Evolutionary conservation across 2,329 filamentous ascomycete species (phyloP).

Genomic region (Huntiella abstrusa): DNA sequence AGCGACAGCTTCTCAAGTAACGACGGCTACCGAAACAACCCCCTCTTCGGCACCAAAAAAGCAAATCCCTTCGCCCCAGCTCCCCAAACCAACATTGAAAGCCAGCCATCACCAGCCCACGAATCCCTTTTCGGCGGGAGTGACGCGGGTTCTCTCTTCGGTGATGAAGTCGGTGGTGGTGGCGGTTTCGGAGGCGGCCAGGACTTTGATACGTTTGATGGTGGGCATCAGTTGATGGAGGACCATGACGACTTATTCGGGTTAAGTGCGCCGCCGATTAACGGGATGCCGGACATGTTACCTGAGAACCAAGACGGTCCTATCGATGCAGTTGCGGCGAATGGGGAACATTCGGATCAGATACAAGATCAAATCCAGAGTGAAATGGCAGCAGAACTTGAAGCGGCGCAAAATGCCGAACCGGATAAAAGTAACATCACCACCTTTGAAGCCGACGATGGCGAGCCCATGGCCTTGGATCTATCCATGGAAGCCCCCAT

Average conservation of each 20-base stretch:
- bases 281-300: too few species aligned
- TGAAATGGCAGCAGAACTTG: too few species aligned
- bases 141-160: constrained; percentile 69
- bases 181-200: constrained; percentile 23
- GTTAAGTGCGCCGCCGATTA: neutral
- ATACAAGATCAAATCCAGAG: too few species aligned
- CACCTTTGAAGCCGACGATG: too few species aligned
- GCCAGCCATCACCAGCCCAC: constrained; percentile 48
- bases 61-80: constrained; percentile 7
- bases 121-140: constrained; percentile 69
- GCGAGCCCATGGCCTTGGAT: constrained; percentile 3
- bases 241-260: constrained; percentile 2
- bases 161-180: constrained; percentile 39
- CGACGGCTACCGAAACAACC: constrained; percentile 18
- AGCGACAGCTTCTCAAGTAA: constrained; percentile 64
- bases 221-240: neutral
- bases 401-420: too few species aligned
- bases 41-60: constrained; percentile 9
- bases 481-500: neutral
- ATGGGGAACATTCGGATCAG: too few species aligned
- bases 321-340: too few species aligned
- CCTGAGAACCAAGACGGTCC: too few species aligned
- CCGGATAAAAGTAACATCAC: too few species aligned
- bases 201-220: constrained; percentile 35
- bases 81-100: constrained; percentile 16